phyloP scores from a whole-genome alignment of 192 early-diverging fungal species.

The Coemansia sp. region DNA sequence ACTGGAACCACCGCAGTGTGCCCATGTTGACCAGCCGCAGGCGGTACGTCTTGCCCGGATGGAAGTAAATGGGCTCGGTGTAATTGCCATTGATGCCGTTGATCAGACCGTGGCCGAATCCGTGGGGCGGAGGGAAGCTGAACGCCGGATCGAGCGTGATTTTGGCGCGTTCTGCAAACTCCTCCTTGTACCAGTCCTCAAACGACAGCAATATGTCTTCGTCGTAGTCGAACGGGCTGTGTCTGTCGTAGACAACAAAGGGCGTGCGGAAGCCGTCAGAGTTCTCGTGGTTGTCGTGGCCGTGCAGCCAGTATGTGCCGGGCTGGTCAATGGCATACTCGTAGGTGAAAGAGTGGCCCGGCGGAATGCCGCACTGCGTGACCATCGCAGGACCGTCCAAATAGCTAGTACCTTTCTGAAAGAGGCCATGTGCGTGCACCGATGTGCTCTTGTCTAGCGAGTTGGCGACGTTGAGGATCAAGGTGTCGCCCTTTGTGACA shows the following conservation, averaged over 20 bases:
- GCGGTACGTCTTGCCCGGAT: slow-evolving; percentile 76
- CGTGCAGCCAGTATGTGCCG: slow-evolving; percentile 86
- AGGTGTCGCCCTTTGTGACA: slow-evolving; percentile 16
- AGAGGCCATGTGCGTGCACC: slow-evolving; percentile 78
- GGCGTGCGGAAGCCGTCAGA: slow-evolving; percentile 79
- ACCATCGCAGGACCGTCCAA: slow-evolving; percentile 70
- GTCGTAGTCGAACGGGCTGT: slow-evolving; percentile 62
- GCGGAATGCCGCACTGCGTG: slow-evolving; percentile 77
- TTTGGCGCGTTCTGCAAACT: slow-evolving; percentile 56
- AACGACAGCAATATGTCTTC: slow-evolving; percentile 64
- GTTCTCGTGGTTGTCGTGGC: slow-evolving; percentile 70
- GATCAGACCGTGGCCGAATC: slow-evolving; percentile 54
- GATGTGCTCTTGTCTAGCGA: slow-evolving; percentile 62
- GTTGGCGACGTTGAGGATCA: slow-evolving; percentile 53
- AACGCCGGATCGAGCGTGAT: slow-evolving; percentile 54
- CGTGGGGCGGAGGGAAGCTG: slow-evolving; percentile 62
- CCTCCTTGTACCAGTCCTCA: slow-evolving; percentile 71
- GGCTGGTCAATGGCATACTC: slow-evolving; percentile 62
- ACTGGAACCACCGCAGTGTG: slow-evolving; percentile 67
- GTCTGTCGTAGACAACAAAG: slow-evolving; percentile 65
- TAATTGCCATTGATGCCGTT: slow-evolving; percentile 52
- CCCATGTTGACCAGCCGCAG: slow-evolving; percentile 79
- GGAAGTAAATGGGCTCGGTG: slow-evolving; percentile 60
- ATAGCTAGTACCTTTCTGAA: slow-evolving; percentile 68
- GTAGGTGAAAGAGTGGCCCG: slow-evolving; percentile 66